Conservation (phyloP, 2,329 filamentous ascomycete species). For the Cercospora zeae-maydis region DNA sequence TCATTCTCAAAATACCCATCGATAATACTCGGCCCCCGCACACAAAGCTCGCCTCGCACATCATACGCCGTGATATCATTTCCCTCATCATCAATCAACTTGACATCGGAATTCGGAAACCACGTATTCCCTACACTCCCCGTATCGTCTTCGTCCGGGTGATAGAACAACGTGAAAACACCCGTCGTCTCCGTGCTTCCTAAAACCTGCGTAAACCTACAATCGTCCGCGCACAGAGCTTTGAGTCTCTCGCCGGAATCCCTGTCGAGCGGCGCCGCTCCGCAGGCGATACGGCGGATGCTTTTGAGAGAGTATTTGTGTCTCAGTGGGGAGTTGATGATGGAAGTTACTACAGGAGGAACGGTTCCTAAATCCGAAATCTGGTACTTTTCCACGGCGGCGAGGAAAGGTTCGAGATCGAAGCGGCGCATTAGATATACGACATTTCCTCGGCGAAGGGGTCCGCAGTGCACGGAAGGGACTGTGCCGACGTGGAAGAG, state of each 20-base stretch:
- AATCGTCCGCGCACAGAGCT: neutral
- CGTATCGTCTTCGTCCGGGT: neutral
- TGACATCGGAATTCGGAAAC: neutral
- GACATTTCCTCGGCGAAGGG: neutral
- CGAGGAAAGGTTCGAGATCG: neutral
- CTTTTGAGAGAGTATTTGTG: neutral
- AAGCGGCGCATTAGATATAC: neutral
- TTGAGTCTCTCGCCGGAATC: neutral
- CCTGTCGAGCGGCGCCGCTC: neutral
- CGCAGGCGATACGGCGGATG: neutral
- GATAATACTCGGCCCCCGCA: neutral
- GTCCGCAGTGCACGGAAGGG: neutral
- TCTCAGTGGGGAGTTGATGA: neutral
- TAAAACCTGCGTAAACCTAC: neutral
- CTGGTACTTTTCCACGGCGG: neutral
- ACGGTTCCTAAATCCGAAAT: neutral
- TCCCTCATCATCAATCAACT: neutral
- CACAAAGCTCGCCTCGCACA: neutral
- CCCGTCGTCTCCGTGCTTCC: neutral
- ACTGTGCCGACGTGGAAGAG: neutral
- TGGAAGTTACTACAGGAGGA: neutral
- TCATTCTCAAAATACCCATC: conserved; percentile 41
- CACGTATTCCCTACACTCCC: neutral
- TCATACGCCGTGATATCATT: neutral
- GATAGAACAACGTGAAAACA: neutral